These are phyloP conservation scores for Haemoproteus tartakovskyi DNA, from an alignment of 169 alveolate genomes.

Conservation along the genomic window DNA sequence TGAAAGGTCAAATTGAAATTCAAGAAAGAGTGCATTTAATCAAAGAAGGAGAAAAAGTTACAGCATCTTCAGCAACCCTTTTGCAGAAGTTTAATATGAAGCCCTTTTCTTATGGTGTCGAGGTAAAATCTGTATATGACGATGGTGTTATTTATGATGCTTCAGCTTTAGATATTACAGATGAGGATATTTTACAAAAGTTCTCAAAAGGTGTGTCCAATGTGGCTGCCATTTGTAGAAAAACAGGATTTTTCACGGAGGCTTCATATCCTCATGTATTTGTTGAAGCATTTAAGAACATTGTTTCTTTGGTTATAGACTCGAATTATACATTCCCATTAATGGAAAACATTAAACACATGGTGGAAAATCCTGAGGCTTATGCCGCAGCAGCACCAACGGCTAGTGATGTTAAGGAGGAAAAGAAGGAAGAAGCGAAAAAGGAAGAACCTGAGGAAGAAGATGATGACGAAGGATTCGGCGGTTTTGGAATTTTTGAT, in stretches of 20 bases:
- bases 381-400: conserved; percentile 85
- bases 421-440: conserved; percentile 73
- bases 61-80: conserved; percentile 95
- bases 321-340: conserved; percentile 93
- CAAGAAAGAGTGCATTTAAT: conserved; percentile 92
- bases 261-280: conserved; percentile 94
- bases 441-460: conserved; percentile 88
- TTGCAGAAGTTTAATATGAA: conserved; percentile 94
- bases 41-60: conserved; percentile 93
- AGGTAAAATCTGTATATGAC: conserved; percentile 91
- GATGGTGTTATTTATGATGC: conserved; percentile 93
- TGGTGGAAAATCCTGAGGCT: conserved; percentile 90
- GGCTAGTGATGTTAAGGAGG: conserved; percentile 65
- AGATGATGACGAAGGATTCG: conserved; percentile 94
- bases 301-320: conserved; percentile 94
- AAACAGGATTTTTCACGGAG: conserved; percentile 91
- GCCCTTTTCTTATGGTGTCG: conserved; percentile 97
- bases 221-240: conserved; percentile 93
- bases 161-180: conserved; percentile 92
- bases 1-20: conserved; percentile 97
- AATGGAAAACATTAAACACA: conserved; percentile 87
- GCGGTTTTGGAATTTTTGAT: conserved; percentile 92
- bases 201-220: conserved; percentile 87
- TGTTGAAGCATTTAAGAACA: conserved; percentile 94
- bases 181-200: conserved; percentile 86